Evolutionary conservation across 148 eudicot species (phyloP).

Genomic region (Cornus florida): DNA sequence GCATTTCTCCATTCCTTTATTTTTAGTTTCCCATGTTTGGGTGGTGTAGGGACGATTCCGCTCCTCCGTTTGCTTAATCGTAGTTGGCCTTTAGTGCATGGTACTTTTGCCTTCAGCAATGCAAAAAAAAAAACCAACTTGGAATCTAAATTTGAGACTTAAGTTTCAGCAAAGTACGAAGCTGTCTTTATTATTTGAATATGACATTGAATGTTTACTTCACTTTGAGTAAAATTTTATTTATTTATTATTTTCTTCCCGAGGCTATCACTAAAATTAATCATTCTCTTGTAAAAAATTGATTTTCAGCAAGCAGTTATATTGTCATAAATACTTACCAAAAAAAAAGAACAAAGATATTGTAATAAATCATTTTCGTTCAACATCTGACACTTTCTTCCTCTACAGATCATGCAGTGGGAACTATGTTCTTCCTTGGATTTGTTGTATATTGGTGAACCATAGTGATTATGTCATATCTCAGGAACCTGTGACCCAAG

Average conservation of each 20-base stretch:
- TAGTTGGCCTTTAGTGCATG: no score
- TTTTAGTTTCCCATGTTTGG: background rate
- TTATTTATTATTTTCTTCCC: background rate
- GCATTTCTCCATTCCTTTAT: conserved; percentile 20
- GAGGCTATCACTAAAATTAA: background rate
- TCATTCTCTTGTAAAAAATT: background rate
- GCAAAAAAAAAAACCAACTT: background rate
- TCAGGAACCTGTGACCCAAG: conserved; percentile 51
- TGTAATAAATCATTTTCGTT: background rate
- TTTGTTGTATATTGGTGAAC: conserved; percentile 62
- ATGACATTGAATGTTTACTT: background rate
- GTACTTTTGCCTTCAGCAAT: background rate
- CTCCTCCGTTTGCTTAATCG: no score
- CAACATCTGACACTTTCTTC: background rate
- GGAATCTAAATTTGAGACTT: background rate
- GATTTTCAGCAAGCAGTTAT: background rate
- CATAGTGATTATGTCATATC: conserved; percentile 58
- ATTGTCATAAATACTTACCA: background rate
- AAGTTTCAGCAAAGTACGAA: background rate
- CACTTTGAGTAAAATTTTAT: background rate
- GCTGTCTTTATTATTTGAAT: background rate
- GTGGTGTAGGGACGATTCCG: no score
- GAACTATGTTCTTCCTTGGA: conserved; percentile 85
- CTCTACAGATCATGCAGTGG: conserved; percentile 60
- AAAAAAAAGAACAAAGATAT: no score